A percentile compares a stretch with the other conserved stretches of the same genome.
These are phyloP conservation scores for Phytophthora fragariae DNA, from an alignment of 352 stramenopile genomes.

Conservation along the genomic window DNA sequence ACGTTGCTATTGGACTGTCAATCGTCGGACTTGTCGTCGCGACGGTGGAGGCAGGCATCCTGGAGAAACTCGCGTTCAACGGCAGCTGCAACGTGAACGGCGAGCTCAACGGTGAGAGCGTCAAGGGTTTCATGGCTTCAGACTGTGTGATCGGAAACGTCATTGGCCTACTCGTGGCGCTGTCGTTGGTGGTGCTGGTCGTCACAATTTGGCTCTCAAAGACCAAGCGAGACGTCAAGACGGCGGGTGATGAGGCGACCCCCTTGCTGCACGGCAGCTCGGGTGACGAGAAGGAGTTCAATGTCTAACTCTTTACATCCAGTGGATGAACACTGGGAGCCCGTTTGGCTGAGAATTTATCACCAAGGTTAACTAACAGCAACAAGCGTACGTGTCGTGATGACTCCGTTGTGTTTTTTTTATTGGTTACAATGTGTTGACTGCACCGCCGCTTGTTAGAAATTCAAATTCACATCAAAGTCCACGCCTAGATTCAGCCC, in stretches of 20 bases:
- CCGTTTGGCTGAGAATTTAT: background rate
- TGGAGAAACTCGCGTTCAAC: slow-evolving; percentile 90
- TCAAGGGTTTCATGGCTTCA: slow-evolving; percentile 75
- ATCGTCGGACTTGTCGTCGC: slow-evolving; percentile 70
- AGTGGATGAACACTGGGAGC: background rate
- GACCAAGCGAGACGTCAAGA: slow-evolving; percentile 28
- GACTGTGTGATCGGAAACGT: slow-evolving; percentile 83
- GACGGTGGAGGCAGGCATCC: slow-evolving; percentile 71
- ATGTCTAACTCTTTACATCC: slow-evolving; percentile 13
- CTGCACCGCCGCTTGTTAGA: background rate
- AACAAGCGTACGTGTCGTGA: background rate
- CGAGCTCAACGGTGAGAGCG: slow-evolving; percentile 60
- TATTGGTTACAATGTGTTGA: background rate
- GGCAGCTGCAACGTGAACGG: slow-evolving; percentile 84
- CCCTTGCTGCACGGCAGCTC: slow-evolving; percentile 51
- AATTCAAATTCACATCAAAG: background rate
- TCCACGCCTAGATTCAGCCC: background rate
- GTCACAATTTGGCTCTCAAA: slow-evolving; percentile 67
- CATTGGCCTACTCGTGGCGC: slow-evolving; percentile 68
- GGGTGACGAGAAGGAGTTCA: slow-evolving; percentile 38
- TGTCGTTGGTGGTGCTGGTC: slow-evolving; percentile 52
- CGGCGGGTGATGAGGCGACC: slow-evolving; percentile 45
- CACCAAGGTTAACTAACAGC: background rate
- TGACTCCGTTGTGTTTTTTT: background rate
- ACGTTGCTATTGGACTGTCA: slow-evolving; percentile 71